Percentiles rank a stretch among this genome's conserved stretches.
Evolutionary conservation across 1,139 yeast species (phyloP).

Genomic region (Geotrichum cucujoidarum): DNA sequence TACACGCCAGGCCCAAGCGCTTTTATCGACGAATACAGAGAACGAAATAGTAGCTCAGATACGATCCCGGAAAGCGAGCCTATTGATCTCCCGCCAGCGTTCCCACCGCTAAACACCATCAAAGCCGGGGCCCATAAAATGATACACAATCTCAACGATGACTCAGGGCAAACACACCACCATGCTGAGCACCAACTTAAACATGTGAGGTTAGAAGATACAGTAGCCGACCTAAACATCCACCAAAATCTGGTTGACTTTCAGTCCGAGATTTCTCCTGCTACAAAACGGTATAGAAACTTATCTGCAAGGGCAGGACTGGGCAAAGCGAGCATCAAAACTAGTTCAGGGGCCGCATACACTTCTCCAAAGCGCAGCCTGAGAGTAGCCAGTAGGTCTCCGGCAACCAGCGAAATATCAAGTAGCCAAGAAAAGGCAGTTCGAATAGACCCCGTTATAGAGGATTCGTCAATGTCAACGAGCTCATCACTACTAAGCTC

Average conservation of each 20-base stretch:
- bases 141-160: background rate
- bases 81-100: constrained; percentile 4
- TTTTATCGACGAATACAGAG: background rate
- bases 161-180: background rate
- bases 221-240: constrained; percentile 8
- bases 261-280: too few relatives aligned
- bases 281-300: too few relatives aligned
- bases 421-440: background rate
- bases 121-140: constrained; percentile 10
- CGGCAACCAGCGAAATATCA: background rate
- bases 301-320: background rate
- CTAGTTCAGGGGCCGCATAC: background rate
- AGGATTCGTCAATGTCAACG: background rate
- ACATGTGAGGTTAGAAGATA: constrained; percentile 9
- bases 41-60: constrained; percentile 11
- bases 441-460: background rate
- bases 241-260: background rate
- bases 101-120: constrained; percentile 7
- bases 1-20: background rate
- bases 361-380: background rate
- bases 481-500: constrained; percentile 1
- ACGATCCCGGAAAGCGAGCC: constrained; percentile 11
- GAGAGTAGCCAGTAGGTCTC: background rate
- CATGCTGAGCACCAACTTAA: background rate
- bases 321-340: background rate